A percentile compares a stretch with the other conserved stretches of the same genome.
Evolutionary conservation across 345 rosid genomes (phyloP).

Genomic region (Diplotaxis tenuifolia): DNA sequence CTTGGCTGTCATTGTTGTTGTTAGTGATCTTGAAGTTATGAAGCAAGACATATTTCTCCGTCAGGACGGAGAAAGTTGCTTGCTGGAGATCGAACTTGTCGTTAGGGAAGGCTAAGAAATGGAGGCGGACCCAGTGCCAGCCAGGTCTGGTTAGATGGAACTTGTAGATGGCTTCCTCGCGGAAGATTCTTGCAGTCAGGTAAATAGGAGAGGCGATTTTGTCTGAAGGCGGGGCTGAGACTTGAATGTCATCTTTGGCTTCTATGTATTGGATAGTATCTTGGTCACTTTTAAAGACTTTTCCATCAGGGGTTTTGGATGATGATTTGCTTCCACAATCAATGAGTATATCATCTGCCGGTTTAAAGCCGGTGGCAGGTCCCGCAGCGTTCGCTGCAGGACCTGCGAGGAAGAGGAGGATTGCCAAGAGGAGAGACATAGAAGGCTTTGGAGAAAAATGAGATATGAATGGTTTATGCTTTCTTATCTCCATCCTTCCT

Average conservation of each 20-base stretch:
- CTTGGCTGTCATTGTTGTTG: constrained; percentile 33
- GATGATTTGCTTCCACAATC: constrained; percentile 55
- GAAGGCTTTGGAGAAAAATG: constrained; percentile 35
- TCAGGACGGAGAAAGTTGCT: constrained; percentile 52
- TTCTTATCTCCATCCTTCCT: constrained; percentile 46
- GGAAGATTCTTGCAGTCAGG: constrained; percentile 56
- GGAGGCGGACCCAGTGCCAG: constrained; percentile 76
- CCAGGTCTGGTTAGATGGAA: constrained; percentile 55
- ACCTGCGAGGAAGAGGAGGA: constrained; percentile 40
- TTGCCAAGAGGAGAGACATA: constrained; percentile 46
- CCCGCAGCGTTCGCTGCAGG: constrained; percentile 7
- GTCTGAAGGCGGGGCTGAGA: constrained; percentile 46
- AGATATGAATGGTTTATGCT: constrained; percentile 37
- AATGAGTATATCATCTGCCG: constrained; percentile 56
- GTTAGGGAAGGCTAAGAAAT: constrained; percentile 51
- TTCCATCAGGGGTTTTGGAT: constrained; percentile 55
- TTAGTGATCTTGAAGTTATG: constrained; percentile 52
- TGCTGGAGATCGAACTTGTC: constrained; percentile 48
- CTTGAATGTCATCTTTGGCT: constrained; percentile 47
- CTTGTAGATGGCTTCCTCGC: constrained; percentile 50
- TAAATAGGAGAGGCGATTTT: constrained; percentile 62
- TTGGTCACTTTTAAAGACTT: constrained; percentile 58
- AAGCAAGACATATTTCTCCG: constrained; percentile 60
- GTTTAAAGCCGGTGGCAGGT: constrained; percentile 36
- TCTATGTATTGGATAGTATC: constrained; percentile 44